Base-by-base conservation (phyloP, 345 rosid genomes). In the Eucalyptus cloeziana region DNA sequence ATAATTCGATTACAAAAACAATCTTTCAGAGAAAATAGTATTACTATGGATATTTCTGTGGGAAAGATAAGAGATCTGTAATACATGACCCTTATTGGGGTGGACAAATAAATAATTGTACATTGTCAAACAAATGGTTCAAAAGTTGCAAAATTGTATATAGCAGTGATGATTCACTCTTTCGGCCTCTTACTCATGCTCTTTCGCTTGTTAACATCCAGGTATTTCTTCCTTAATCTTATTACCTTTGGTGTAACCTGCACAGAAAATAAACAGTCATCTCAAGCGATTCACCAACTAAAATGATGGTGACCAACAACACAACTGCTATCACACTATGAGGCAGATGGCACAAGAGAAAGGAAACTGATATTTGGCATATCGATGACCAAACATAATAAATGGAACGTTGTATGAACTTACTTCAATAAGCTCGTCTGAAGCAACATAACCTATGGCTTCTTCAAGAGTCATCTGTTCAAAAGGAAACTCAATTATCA, bases 351-450 rank as follows among this genome's bases (percentile, higher is more conserved):
- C 58, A 86, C 40, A 86, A 86, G 87, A 51, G 44, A 86, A 86
- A 27, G 60, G 8, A n/a, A 27, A 54, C 87, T 86, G 44, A 86
- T 30, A 76, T 76, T 76, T 76, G 47, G 30, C 83, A 76, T 76
- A 40, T 10, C 21, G 8, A 76, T 25, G 47, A 40, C 83, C 27
- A 4, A 76, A 86, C 60, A 86, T 30, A 25, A 30, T 45, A 50
- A 43, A 44, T 9, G 52, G 71, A 10, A 44, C 43, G 14, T 52
- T 47, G 14, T 2, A 27, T 67, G 27, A 86, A 90, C 87, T 87
- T 92, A 95, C 99, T 96, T 98, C 99, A 86, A 98, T 98, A 89
- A 97, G 98, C 92, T 97, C 99, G 93, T 97, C 99, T 25, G 98
- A 92, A 60, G 97, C 99, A 47, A 98, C 99, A 90, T 98, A 98